Conservation (phyloP, 306 rosid genomes). For the Vigna radiata region DNA sequence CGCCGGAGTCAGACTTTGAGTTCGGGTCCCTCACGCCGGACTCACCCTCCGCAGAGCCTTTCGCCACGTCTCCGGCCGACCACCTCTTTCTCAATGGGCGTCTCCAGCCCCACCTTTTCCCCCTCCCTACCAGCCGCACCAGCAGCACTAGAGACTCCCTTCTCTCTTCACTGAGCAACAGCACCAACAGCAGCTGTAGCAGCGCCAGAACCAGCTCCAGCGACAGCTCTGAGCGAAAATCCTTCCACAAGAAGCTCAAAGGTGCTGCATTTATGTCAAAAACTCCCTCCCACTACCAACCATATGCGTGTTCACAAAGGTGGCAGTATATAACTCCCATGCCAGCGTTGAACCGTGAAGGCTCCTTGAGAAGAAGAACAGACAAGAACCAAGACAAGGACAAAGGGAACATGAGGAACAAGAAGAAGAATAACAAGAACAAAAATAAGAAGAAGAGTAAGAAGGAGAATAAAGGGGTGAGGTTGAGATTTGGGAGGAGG, state of each 20-base stretch:
- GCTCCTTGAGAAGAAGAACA: slow-evolving; percentile 54
- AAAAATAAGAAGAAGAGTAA: not conserved
- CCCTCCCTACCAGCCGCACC: slow-evolving; percentile 35
- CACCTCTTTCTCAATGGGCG: slow-evolving; percentile 85
- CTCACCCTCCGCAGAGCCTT: slow-evolving; percentile 66
- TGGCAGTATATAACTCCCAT: slow-evolving; percentile 85
- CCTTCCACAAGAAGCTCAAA: slow-evolving; percentile 35
- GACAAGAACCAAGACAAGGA: not conserved
- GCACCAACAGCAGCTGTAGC: slow-evolving; percentile 66
- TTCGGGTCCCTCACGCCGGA: slow-evolving; percentile 74
- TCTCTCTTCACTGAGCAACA: slow-evolving; percentile 76
- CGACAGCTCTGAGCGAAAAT: slow-evolving; percentile 60
- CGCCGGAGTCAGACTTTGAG: slow-evolving; percentile 67
- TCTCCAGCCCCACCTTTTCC: slow-evolving; percentile 84
- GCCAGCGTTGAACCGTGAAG: slow-evolving; percentile 59
- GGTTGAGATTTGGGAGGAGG: slow-evolving; percentile 52
- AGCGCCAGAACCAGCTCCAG: slow-evolving; percentile 83
- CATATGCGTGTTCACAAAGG: slow-evolving; percentile 47
- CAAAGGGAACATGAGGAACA: not conserved
- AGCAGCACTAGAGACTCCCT: slow-evolving; percentile 70
- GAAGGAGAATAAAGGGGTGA: not conserved
- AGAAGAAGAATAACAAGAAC: not conserved
- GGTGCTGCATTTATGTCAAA: not conserved
- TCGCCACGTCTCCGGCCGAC: slow-evolving; percentile 77
- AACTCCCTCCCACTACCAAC: not conserved